phyloP scores from a whole-genome alignment of 2,329 filamentous ascomycete species.

The Polytolypa hystricis region DNA sequence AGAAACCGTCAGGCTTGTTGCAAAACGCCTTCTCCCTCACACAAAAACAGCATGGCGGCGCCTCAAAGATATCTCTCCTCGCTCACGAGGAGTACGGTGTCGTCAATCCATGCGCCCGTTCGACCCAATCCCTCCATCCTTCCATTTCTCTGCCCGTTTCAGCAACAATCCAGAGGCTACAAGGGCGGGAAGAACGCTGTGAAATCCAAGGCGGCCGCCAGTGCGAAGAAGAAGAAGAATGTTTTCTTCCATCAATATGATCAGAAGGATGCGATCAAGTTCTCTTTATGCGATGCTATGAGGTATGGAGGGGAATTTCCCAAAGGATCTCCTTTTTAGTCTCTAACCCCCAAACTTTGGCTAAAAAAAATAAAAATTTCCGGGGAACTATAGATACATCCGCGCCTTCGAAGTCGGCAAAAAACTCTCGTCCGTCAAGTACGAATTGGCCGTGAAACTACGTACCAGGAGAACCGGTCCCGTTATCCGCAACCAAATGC shows the following conservation, averaged over 20 bases:
- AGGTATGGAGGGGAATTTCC: conserved; percentile 39
- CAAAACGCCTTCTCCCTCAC: neutral
- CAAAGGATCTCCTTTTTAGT: neutral
- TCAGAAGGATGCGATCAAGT: conserved; percentile 58
- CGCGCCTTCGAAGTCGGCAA: conserved; percentile 85
- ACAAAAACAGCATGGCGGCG: conserved; percentile 8
- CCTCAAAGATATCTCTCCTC: conserved; percentile 11
- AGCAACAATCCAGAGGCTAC: conserved; percentile 11
- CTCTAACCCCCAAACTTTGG: neutral
- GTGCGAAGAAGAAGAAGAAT: conserved; percentile 36
- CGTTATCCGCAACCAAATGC: conserved; percentile 74
- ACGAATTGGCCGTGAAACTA: conserved; percentile 77
- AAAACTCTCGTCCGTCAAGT: conserved; percentile 63
- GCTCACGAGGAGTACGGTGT: conserved; percentile 9
- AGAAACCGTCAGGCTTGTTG: neutral
- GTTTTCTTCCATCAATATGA: conserved; percentile 54
- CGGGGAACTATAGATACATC: conserved; percentile 54
- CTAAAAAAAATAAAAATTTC: conserved; percentile 3
- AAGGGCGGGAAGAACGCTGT: conserved; percentile 1
- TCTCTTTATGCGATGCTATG: conserved; percentile 84
- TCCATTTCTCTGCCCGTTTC: conserved; percentile 12
- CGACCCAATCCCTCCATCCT: conserved; percentile 8
- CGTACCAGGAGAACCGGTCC: conserved; percentile 77
- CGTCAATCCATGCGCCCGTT: conserved; percentile 7
- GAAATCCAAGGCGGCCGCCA: conserved; percentile 6